Base-by-base conservation (phyloP, 2,329 filamentous ascomycete genomes). In the Cercospora sp. region DNA sequence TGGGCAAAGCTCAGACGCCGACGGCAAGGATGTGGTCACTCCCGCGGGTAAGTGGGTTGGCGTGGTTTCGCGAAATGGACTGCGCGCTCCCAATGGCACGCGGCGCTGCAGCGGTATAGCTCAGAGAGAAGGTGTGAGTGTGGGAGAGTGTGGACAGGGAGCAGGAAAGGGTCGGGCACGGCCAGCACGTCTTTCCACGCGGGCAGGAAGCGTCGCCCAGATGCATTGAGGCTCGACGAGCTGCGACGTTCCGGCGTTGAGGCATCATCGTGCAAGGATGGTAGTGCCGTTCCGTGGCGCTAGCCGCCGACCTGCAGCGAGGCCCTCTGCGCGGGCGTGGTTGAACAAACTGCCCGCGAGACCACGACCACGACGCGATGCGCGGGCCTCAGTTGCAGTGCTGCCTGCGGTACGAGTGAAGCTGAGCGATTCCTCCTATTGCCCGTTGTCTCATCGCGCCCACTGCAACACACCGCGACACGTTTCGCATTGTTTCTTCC, bases 221-320 rank as follows among this genome's bases (percentile, higher is more conserved):
- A 64, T 57, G 48, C 62, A 64, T 64, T 64, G 62, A 64, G 48
- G 45, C 62, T 55, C 62, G 62, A 57, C 61, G 62, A 64, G 62
- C 62, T 57, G 62, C 51, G 45, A 16, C 48, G 18, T 26, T 26
- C 62, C 62, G 62, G 48, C 51, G 62, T 64, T 64, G 62, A 58
- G 62, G 31, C 62, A 64, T 57, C 62, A 28, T 64, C 48, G 18
- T 28, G 62, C 40, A 20, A 42, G 40, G 60, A 62, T 31, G 26
- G 23, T 8, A 45, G 61, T 55, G 61, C 62, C 62, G 62, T 64
- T 36, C 62, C 62, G 62, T 33, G 33, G 45, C 62, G 62, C 62
- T 58, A 64, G 51, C 26, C 20, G 20, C 31, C 28, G 18, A 64
- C 48, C 48, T 64, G 62, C 62, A 58, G 30, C 28, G 16, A 55